Percentiles rank a stretch among this genome's conserved stretches.
Conservation (phyloP, 495 filamentous ascomycete species). For the Hypoxylon fragiforme region DNA sequence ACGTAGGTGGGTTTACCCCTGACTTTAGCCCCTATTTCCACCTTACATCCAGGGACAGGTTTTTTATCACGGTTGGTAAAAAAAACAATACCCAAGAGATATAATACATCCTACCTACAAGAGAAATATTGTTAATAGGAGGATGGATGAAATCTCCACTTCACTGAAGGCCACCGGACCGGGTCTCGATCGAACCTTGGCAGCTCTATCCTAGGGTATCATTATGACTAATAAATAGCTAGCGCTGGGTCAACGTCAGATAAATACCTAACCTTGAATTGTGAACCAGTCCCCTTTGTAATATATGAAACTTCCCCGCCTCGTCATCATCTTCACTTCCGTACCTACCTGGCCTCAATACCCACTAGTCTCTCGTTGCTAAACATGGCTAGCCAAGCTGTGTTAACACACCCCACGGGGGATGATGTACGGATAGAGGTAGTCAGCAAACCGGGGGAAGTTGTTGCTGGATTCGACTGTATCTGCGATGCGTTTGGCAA, state of each 20-base stretch:
- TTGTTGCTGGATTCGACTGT: slow-evolving; percentile 27
- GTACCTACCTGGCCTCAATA: too few species aligned
- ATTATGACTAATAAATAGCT: not conserved
- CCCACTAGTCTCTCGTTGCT: not conserved
- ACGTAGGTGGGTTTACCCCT: too few species aligned
- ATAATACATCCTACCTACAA: too few species aligned
- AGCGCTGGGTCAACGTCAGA: not conserved
- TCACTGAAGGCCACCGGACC: too few species aligned
- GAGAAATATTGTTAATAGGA: not conserved
- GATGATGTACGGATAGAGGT: slow-evolving; percentile 21
- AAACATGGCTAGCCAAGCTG: slow-evolving; percentile 11
- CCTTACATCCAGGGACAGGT: too few species aligned
- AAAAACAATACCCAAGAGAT: too few species aligned
- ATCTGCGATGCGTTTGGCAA: slow-evolving; percentile 43
- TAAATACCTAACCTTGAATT: not conserved
- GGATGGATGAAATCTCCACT: not conserved
- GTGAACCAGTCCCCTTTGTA: not conserved
- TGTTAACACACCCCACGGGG: not conserved
- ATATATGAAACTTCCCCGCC: slow-evolving; percentile 10
- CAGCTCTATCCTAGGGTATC: not conserved
- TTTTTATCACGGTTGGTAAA: too few species aligned
- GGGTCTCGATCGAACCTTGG: not conserved
- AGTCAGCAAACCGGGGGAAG: slow-evolving; percentile 23
- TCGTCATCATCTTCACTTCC: not conserved
- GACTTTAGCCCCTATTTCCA: too few species aligned